Base-by-base conservation (phyloP, 768 basidiomycete species). In the Trametes villosa region DNA sequence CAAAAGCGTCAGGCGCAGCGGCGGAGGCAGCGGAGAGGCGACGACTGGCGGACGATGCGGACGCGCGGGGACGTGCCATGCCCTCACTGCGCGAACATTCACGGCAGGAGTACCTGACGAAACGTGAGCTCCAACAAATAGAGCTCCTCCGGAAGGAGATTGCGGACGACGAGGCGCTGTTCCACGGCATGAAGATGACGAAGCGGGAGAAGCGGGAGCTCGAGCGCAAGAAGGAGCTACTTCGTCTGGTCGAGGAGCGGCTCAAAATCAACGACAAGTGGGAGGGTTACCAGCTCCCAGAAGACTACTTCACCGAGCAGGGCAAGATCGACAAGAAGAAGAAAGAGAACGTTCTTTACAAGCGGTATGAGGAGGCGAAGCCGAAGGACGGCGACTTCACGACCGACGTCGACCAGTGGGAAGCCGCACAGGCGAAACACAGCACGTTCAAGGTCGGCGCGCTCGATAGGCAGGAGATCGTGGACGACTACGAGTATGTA, bases 371-470 rank as follows among this genome's bases (percentile, higher is more conserved):
- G 69, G 97, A 99, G 53, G 89, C 89, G 9, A 92, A 90, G 71
- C 89, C 87, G 0, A 91, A 93, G 72, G 94, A 94, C 62, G 94
- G 94, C 71, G 89, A 96, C 67, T 98, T 98, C 72, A 86, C 93
- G 3, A 98, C 96, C 1, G 97, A 99, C 68, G 86, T 98, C 57
- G 97, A 99, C 74, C 94, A 96, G 73, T 99, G 95, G 94, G 97
- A 99, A 75, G 89, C 88, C 46, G 84, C 85, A 74, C 97, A 99
- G 76, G 91, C 94, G 26, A 81, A 83, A 56, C 88, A 94, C 69
- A 94, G 93, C 67, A 90, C 91, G 15, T 92, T 98, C 78, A 89
- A 86, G 72, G 89, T 88, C 3, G 94, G 97, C 29, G 95, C 97
- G 2, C 72, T 96, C 86, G 97, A 99, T 74, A 94, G 92, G 74